Evolutionary conservation across 2,329 filamentous ascomycete genomes (phyloP), one percentile per base, ranked within the genome.

Genomic region (Colletotrichum sp.): DNA sequence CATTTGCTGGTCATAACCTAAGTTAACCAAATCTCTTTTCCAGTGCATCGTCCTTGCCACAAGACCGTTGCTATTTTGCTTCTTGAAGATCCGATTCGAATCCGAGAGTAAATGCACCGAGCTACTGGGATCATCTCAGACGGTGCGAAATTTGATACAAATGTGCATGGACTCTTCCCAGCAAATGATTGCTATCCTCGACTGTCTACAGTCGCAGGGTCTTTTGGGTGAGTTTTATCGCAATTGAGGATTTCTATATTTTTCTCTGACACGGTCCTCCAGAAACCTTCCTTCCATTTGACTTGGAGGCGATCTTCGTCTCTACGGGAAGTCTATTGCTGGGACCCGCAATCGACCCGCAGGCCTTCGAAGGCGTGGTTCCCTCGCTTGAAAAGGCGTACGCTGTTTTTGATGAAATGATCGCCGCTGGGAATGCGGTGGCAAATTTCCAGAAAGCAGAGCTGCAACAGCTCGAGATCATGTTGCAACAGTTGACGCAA

Each of bases 231-330:
- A 78, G 79, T 62, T 12, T 1, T 4, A 0, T 16, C 12, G 15
- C 32, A 3, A 18, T 36, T 0, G 13, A 44, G n/a, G 7, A 49
- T 28, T 3, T 8, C 18, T n/a, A 0, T 3, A 13, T 1, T 21
- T 0, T 2, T 3, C 0, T 28, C 71, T 70, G 9, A 74, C 28
- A 32, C 3, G 0, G 0, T 6, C 5, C 13, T 16, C 0, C 16
- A 89, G 88, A 89, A 79, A 87, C 84, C 0, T 89, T 89, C 74
- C 83, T 90, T 0, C 87, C 87, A 0, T 88, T 88, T 67, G 87
- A 89, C 72, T 82, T 89, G 0, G 87, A 89, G 57, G 82, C 86
- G 0, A 79, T 87, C 0, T 88, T 87, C 16, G 83, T 87, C 0
- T 87, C 88, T 0, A 85, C 84, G 2, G 81, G 88, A n/a, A 83